Evolutionary conservation across 768 basidiomycete species (phyloP).

Genomic region (Boletus rubescentipes): DNA sequence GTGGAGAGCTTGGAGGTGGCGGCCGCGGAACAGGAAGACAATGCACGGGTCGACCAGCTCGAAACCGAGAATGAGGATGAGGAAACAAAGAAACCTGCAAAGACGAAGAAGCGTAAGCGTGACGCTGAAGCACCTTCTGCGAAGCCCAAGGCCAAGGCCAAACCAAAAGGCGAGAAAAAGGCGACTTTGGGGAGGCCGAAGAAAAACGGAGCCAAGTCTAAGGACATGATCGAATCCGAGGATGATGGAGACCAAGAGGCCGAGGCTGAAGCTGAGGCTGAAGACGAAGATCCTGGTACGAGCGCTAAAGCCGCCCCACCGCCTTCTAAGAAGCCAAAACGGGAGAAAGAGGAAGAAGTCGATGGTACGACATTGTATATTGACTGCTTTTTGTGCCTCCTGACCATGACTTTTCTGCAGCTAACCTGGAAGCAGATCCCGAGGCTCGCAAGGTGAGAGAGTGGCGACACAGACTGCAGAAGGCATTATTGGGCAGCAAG

Average conservation of each 20-base stretch:
- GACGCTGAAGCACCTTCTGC: constrained; percentile 48
- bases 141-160: constrained; percentile 43
- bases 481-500: constrained; percentile 74
- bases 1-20: constrained; percentile 33
- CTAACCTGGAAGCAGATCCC: constrained; percentile 50
- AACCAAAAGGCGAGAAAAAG: constrained; percentile 46
- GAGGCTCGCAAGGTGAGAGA: constrained; percentile 78
- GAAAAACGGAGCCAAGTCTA: constrained; percentile 62
- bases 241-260: constrained; percentile 53
- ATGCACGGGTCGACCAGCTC: constrained; percentile 68
- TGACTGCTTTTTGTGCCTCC: neutral
- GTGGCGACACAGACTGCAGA: constrained; percentile 92
- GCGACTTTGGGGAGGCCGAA: constrained; percentile 34
- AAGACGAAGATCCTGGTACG: constrained; percentile 45
- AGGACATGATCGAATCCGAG: constrained; percentile 65
- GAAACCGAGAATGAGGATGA: constrained; percentile 53
- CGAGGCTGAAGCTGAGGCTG: constrained; percentile 47
- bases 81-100: constrained; percentile 45
- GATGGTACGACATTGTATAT: constrained; percentile 47
- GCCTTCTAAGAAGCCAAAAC: constrained; percentile 62
- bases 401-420: constrained; percentile 23
- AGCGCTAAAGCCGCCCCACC: constrained; percentile 59
- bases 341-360: constrained; percentile 57
- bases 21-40: constrained; percentile 49
- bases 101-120: constrained; percentile 61